Evolutionary conservation across 1,284 basidiomycete genomes (phyloP).

Genomic region (Cryptococcus amylolentus): DNA sequence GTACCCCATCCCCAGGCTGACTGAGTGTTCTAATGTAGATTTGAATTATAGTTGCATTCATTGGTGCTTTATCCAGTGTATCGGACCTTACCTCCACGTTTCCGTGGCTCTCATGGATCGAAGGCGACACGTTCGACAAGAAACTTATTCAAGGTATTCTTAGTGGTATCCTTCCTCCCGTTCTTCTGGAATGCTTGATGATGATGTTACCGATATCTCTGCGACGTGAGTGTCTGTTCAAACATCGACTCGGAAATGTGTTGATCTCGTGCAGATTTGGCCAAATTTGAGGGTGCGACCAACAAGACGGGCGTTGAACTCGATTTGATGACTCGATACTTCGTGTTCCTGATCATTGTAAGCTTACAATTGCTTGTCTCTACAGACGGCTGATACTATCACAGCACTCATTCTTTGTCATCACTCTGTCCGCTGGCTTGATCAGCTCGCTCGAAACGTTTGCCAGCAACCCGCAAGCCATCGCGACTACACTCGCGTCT

Average conservation of each 20-base stretch:
- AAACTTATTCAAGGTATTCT: conserved; percentile 60
- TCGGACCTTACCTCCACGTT: conserved; percentile 49
- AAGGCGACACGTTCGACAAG: conserved; percentile 40
- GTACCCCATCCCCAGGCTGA: not conserved
- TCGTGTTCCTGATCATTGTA: conserved; percentile 67
- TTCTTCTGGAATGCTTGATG: conserved; percentile 65
- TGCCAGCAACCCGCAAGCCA: conserved; percentile 56
- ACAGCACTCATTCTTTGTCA: conserved; percentile 61
- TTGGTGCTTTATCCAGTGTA: conserved; percentile 54
- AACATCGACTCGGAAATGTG: not conserved
- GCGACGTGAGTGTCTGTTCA: conserved; percentile 51
- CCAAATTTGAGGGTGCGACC: conserved; percentile 68
- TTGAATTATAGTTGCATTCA: conserved; percentile 43
- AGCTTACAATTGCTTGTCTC: conserved; percentile 23
- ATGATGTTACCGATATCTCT: conserved; percentile 67
- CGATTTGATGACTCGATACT: conserved; percentile 69
- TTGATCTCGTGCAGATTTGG: conserved; percentile 52
- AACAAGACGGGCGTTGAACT: conserved; percentile 67
- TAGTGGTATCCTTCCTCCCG: conserved; percentile 62
- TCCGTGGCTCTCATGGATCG: conserved; percentile 62
- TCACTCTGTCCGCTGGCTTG: conserved; percentile 63
- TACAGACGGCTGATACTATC: not conserved
- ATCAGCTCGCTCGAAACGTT: conserved; percentile 52
- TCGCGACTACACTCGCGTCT: conserved; percentile 55
- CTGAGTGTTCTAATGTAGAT: not conserved